Conservation (phyloP, 1,284 basidiomycete genomes). For the Trichosporon faecale region DNA sequence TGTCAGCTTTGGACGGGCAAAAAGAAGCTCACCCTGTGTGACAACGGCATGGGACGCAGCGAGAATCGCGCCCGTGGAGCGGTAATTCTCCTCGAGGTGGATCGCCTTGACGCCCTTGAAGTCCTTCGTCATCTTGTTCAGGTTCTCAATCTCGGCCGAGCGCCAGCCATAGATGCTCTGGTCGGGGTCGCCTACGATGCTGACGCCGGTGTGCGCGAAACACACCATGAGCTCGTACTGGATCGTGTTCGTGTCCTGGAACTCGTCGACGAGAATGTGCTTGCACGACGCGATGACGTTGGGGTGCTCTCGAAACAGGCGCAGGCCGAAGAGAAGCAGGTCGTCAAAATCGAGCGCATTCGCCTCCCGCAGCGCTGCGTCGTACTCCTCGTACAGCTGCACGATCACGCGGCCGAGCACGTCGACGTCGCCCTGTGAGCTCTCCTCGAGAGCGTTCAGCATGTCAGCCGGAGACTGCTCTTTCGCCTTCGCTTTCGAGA, state of each 20-base stretch:
- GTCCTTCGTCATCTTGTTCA: conserved; percentile 72
- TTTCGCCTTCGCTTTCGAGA: conserved; percentile 79
- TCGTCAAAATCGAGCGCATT: conserved; percentile 90
- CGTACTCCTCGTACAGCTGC: conserved; percentile 67
- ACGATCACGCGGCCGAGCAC: conserved; percentile 32
- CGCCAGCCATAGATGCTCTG: conserved; percentile 92
- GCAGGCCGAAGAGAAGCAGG: conserved; percentile 71
- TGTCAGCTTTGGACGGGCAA: too few species aligned
- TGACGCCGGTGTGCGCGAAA: conserved; percentile 65
- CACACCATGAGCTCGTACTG: conserved; percentile 80
- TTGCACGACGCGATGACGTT: conserved; percentile 63
- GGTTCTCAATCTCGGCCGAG: conserved; percentile 73
- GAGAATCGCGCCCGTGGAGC: conserved; percentile 76
- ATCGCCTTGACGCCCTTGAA: conserved; percentile 67
- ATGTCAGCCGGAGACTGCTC: conserved; percentile 60
- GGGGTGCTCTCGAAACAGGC: conserved; percentile 63
- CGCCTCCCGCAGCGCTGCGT: conserved; percentile 60
- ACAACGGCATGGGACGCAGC: conserved; percentile 73
- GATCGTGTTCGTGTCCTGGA: conserved; percentile 84
- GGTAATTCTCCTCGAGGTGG: conserved; percentile 81
- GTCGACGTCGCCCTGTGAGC: background rate
- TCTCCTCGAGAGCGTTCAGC: conserved; percentile 28
- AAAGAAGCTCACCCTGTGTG: conserved; percentile 66
- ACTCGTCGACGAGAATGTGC: conserved; percentile 87
- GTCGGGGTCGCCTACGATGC: conserved; percentile 88